phyloP scores from a whole-genome alignment of 225 moss, liverwort and hornwort species.

The Lunularia cruciata region DNA sequence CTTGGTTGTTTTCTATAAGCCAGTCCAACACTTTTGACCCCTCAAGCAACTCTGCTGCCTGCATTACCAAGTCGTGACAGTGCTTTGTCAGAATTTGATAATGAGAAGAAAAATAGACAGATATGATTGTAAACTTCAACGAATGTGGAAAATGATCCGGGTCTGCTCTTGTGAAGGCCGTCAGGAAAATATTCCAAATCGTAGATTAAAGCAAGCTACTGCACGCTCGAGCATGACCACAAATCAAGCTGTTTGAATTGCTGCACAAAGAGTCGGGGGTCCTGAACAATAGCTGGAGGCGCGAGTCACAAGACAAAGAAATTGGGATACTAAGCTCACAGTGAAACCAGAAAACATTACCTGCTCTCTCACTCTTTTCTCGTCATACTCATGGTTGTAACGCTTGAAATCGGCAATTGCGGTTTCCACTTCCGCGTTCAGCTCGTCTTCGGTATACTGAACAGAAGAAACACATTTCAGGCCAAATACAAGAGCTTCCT shows the following conservation, averaged over 20 bases:
- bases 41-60: slow-evolving; percentile 88
- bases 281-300: too few species aligned
- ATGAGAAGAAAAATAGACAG: neutral
- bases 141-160: neutral
- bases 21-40: slow-evolving; percentile 89
- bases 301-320: too few species aligned
- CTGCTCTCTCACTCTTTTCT: slow-evolving; percentile 81
- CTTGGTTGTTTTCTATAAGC: slow-evolving; percentile 65
- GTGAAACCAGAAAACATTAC: slow-evolving; percentile 33
- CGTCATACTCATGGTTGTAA: slow-evolving; percentile 91
- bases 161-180: too few species aligned
- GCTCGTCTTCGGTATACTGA: slow-evolving; percentile 72
- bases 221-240: too few species aligned
- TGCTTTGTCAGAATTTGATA: neutral
- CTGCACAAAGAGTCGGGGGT: too few species aligned
- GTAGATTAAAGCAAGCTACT: too few species aligned
- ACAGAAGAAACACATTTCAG: neutral
- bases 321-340: too few species aligned
- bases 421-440: slow-evolving; percentile 67
- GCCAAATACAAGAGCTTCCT: neutral
- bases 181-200: too few species aligned
- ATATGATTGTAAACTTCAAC: too few species aligned
- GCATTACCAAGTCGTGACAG: slow-evolving; percentile 15
- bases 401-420: slow-evolving; percentile 86
- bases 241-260: too few species aligned